phyloP scores from a whole-genome alignment of 176 grass and related monocot species.

The Echinochloa phyllopogon region DNA sequence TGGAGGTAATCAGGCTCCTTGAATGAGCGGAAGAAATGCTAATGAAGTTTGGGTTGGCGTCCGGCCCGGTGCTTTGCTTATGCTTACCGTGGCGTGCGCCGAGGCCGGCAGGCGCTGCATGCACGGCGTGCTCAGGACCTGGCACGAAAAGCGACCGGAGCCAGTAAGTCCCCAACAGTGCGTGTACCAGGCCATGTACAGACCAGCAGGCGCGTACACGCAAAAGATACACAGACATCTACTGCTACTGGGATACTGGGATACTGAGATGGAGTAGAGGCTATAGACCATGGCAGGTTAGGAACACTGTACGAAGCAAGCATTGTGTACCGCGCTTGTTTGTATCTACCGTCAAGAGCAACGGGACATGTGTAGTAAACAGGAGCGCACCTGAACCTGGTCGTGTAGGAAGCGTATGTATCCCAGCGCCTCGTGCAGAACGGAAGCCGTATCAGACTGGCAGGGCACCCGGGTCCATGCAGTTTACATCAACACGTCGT shows the following conservation, averaged over 20 bases:
- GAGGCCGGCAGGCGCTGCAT: slow-evolving; percentile 70
- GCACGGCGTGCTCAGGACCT: slow-evolving; percentile 95
- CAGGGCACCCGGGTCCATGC: slow-evolving; percentile 21
- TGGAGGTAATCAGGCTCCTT: not conserved
- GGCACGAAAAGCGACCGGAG: slow-evolving; percentile 34
- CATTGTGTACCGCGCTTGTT: not conserved
- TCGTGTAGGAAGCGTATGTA: slow-evolving; percentile 99
- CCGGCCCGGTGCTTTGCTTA: slow-evolving; percentile 23
- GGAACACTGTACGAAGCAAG: not conserved
- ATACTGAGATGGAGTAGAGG: too few relatives aligned
- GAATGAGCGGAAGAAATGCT: not conserved
- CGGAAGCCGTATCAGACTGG: slow-evolving; percentile 94
- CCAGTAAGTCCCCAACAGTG: slow-evolving; percentile 25
- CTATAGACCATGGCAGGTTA: not conserved
- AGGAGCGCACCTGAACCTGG: slow-evolving; percentile 72
- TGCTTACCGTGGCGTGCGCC: slow-evolving; percentile 51
- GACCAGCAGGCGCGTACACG: not conserved
- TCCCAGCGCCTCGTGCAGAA: slow-evolving; percentile 92
- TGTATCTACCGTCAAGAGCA: not conserved
- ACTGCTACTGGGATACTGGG: not conserved
- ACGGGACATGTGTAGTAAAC: not conserved
- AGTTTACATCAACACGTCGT: slow-evolving; percentile 32
- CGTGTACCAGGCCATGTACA: not conserved
- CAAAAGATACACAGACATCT: not conserved
- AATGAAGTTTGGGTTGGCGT: not conserved